Evolutionary conservation across 768 basidiomycete species (phyloP), one percentile per base, ranked within the genome.

Genomic region (Leucosporidium scottii): DNA sequence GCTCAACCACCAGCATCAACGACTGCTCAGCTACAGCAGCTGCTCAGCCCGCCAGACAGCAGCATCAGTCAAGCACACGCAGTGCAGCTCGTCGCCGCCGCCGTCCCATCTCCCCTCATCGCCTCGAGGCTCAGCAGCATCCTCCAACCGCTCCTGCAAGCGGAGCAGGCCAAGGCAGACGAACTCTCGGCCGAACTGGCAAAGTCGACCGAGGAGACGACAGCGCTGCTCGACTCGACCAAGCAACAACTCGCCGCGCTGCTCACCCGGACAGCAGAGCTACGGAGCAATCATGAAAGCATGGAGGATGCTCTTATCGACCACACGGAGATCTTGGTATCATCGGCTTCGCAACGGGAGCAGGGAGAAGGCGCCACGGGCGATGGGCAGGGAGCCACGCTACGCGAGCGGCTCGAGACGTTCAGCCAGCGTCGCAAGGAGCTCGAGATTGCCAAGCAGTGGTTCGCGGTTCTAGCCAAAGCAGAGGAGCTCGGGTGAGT

Each of bases 371-470:
- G 57, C 20, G 64, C 59, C n/a, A n/a, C 28, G n/a, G 48, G 15
- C 21, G 53, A 48, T 47, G 44, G 15, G 20, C 39, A 44, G 39
- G 39, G 39, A 44, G 39, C 39, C 39, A 90, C 87, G 0, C 79
- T 98, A 7, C 81, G 94, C 15, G 88, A 92, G 77, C 87, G 90
- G 55, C 81, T 97, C 67, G 90, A 94, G 75, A 83, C 82, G 0
- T 78, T 93, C 70, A 90, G 93, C 74, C 81, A 85, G 56, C 85
- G 84, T 74, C 74, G 94, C 73, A 86, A 85, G 76, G 87, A 91
- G 74, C 81, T 96, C 49, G 83, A 89, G 73, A 84, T 84, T 67
- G 85, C 92, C 27, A 85, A 85, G 74, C 82, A 82, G 30, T 96
- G 94, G 78, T 85, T 89, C 15, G 84, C 85, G 59, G 81, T 92